Conservation (phyloP, 1,284 basidiomycete species). For the Quambalaria eucalypti region DNA sequence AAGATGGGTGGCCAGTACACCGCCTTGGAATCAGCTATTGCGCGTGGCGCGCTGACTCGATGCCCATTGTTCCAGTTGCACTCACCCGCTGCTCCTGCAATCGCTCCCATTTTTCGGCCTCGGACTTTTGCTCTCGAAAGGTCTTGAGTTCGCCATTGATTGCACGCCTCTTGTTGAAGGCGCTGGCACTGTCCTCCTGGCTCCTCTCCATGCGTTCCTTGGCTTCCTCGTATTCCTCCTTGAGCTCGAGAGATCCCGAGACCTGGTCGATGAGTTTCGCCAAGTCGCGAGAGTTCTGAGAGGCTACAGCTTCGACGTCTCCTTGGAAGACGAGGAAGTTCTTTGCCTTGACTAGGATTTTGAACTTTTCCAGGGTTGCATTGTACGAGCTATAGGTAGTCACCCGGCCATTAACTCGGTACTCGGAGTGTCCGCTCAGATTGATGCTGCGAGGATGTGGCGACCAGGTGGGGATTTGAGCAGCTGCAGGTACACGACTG, state of each 20-base stretch:
- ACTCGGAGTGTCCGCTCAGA: conserved; percentile 63
- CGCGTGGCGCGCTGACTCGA: too few relatives aligned
- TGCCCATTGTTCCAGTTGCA: too few relatives aligned
- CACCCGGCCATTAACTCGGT: conserved; percentile 36
- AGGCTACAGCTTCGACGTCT: conserved; percentile 94
- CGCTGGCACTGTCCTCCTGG: conserved; percentile 83
- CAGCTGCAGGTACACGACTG: background rate
- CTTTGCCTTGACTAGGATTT: conserved; percentile 96
- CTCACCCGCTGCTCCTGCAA: conserved; percentile 64
- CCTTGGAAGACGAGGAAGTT: conserved; percentile 98
- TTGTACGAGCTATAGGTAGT: conserved; percentile 36
- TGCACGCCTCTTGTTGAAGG: conserved; percentile 82
- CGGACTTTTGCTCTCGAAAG: conserved; percentile 91
- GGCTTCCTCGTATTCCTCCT: conserved; percentile 78
- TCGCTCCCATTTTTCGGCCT: conserved; percentile 78
- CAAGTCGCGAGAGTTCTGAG: conserved; percentile 83
- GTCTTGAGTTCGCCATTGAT: conserved; percentile 93
- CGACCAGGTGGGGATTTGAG: background rate
- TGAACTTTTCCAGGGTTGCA: conserved; percentile 48
- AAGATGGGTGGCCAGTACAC: too few relatives aligned
- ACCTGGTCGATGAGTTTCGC: conserved; percentile 90
- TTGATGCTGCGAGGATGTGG: conserved; percentile 60
- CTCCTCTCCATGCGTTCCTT: conserved; percentile 78
- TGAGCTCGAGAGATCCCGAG: conserved; percentile 63
- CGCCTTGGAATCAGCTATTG: too few relatives aligned